phyloP scores from a whole-genome alignment of 1,139 yeast species.

The Saccharomyces hybrid region DNA sequence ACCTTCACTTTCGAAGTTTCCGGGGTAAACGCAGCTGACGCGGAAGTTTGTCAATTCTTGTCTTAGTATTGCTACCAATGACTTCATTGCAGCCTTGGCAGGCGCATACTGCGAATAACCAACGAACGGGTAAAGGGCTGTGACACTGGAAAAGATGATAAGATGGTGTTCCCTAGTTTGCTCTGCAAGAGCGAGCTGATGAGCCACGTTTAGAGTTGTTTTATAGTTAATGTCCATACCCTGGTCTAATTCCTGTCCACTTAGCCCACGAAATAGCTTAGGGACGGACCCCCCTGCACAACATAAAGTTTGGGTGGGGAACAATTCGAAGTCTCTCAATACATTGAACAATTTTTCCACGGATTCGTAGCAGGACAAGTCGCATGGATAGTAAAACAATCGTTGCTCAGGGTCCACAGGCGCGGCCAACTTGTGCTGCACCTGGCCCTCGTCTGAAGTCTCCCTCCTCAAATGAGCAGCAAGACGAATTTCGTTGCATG shows the following conservation, averaged over 20 bases:
- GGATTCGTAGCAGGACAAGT: conserved; percentile 51
- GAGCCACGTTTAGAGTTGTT: conserved; percentile 66
- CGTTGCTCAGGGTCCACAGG: conserved; percentile 24
- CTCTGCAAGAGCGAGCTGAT: conserved; percentile 38
- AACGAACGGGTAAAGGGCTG: conserved; percentile 77
- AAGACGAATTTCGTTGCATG: conserved; percentile 38
- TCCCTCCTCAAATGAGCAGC: not conserved
- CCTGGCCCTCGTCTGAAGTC: not conserved
- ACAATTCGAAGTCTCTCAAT: conserved; percentile 17
- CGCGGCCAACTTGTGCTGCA: conserved; percentile 1
- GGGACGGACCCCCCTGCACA: conserved; percentile 88
- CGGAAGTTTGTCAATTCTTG: conserved; percentile 74
- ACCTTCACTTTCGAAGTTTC: conserved; percentile 88
- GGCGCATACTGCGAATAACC: conserved; percentile 94
- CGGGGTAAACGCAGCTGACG: conserved; percentile 68
- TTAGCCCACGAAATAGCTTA: conserved; percentile 64
- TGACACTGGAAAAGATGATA: conserved; percentile 71
- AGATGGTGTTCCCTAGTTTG: conserved; percentile 38
- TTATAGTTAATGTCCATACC: conserved; percentile 67
- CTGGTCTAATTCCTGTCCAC: conserved; percentile 46
- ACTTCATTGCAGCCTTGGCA: conserved; percentile 69
- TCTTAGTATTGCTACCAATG: conserved; percentile 67
- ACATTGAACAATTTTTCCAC: conserved; percentile 40
- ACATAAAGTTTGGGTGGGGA: conserved; percentile 69
- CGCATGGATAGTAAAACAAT: conserved; percentile 51